Evolutionary conservation across 1,284 basidiomycete species (phyloP).

Genomic region (Cystobasidium pallidum): DNA sequence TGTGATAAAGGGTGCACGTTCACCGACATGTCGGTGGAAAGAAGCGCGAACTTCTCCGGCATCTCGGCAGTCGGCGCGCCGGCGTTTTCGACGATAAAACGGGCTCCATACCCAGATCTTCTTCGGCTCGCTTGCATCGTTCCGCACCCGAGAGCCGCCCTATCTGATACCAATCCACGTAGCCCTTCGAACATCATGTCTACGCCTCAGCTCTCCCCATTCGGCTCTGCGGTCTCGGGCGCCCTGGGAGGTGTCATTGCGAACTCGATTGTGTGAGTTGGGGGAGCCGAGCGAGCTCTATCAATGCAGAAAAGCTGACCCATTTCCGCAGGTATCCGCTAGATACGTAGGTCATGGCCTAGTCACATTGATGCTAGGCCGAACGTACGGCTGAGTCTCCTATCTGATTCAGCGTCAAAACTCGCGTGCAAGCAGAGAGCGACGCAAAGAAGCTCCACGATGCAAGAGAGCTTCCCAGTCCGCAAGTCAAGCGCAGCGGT

Average conservation of each 20-base stretch:
- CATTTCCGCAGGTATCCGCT: conserved; percentile 77
- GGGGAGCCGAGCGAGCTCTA: conserved; percentile 1
- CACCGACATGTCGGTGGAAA: too few relatives aligned
- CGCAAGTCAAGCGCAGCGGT: conserved; percentile 50
- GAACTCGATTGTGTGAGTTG: conserved; percentile 72
- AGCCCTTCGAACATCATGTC: conserved; percentile 19
- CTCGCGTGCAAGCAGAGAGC: conserved; percentile 78
- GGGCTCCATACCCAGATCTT: neutral
- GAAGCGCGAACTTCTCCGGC: neutral
- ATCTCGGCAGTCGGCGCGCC: neutral
- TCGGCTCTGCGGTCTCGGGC: conserved; percentile 89
- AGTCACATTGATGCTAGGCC: neutral
- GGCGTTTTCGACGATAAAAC: conserved; percentile 9
- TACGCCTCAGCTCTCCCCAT: conserved; percentile 71
- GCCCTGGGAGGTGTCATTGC: conserved; percentile 92
- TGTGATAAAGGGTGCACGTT: too few relatives aligned
- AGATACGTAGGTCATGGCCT: conserved; percentile 65
- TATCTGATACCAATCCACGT: too few relatives aligned
- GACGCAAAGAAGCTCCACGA: conserved; percentile 55
- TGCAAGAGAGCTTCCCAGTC: conserved; percentile 43
- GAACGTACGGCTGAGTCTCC: neutral
- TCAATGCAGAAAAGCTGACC: conserved; percentile 4
- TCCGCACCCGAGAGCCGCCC: neutral
- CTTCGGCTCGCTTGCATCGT: neutral
- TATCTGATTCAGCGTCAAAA: conserved; percentile 73